These are phyloP conservation scores for Agrocybe praecox DNA, from an alignment of 768 basidiomycete species.

Conservation along the genomic window DNA sequence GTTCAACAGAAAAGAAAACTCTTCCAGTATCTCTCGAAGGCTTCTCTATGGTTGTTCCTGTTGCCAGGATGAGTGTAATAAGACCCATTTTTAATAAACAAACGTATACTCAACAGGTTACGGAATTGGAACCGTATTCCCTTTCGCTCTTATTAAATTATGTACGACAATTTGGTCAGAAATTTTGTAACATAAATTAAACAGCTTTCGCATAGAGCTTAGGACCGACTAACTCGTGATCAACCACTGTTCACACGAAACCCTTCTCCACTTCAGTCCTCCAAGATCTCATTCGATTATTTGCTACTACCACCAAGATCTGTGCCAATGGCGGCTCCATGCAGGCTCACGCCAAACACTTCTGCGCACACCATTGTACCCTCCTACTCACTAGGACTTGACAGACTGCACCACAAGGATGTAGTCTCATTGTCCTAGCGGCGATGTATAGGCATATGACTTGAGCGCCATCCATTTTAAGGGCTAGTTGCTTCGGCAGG, in stretches of 20 bases:
- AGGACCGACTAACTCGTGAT: constrained; percentile 86
- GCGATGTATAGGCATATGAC: constrained; percentile 84
- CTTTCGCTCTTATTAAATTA: too few species aligned
- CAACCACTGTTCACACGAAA: constrained; percentile 87
- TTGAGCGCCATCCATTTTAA: constrained; percentile 92
- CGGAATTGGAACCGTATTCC: constrained; percentile 80
- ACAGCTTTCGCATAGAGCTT: too few species aligned
- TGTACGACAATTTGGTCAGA: too few species aligned
- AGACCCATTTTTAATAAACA: constrained; percentile 70
- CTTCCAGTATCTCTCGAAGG: constrained; percentile 74
- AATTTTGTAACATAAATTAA: too few species aligned
- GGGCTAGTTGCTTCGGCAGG: constrained; percentile 90
- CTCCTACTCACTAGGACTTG: too few species aligned
- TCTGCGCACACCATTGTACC: too few species aligned
- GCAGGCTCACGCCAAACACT: constrained; percentile 67
- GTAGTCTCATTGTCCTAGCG: too few species aligned
- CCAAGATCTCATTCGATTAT: constrained; percentile 86
- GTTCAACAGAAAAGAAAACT: constrained; percentile 82
- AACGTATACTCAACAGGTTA: too few species aligned
- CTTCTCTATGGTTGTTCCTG: constrained; percentile 65
- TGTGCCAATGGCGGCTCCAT: constrained; percentile 76
- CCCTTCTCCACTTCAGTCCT: constrained; percentile 90
- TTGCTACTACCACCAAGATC: constrained; percentile 90
- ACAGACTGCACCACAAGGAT: too few species aligned
- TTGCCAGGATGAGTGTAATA: constrained; percentile 72